phyloP scores from a whole-genome alignment of 2,329 filamentous ascomycete species.

The Venturia effusa region DNA sequence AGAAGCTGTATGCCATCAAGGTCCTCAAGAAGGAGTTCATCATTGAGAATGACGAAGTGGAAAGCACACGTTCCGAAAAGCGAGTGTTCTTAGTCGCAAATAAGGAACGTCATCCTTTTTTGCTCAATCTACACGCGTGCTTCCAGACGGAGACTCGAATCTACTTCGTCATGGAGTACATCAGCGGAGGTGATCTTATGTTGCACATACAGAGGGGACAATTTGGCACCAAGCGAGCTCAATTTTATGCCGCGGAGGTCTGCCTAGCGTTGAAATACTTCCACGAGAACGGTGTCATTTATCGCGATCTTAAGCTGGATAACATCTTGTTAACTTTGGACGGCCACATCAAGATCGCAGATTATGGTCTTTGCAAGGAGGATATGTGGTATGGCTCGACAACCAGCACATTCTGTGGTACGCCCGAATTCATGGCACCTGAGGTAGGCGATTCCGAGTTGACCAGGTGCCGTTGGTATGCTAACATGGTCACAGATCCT shows the following conservation, averaged over 20 bases:
- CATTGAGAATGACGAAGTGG: slow-evolving; percentile 98
- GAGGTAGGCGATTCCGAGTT: slow-evolving; percentile 49
- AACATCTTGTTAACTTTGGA: slow-evolving; percentile 91
- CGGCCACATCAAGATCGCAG: slow-evolving; percentile 95
- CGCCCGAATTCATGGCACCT: slow-evolving; percentile 98
- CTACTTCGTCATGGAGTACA: slow-evolving; percentile 99
- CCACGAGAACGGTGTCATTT: slow-evolving; percentile 98
- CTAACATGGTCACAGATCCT: slow-evolving; percentile 54
- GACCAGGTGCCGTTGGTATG: slow-evolving; percentile 15
- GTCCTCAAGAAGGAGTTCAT: slow-evolving; percentile 99
- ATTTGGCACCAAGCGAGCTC: slow-evolving; percentile 89
- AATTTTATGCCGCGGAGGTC: slow-evolving; percentile 98
- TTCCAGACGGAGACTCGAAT: slow-evolving; percentile 98
- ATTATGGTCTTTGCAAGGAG: slow-evolving; percentile 98
- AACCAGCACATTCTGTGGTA: slow-evolving; percentile 96
- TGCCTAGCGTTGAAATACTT: slow-evolving; percentile 97
- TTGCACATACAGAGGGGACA: slow-evolving; percentile 95
- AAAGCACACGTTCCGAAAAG: slow-evolving; percentile 96
- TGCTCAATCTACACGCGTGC: slow-evolving; percentile 90
- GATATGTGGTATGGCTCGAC: slow-evolving; percentile 99
- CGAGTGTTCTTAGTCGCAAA: slow-evolving; percentile 94
- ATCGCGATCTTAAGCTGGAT: slow-evolving; percentile 70
- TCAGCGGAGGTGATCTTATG: slow-evolving; percentile 97
- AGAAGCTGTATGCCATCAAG: slow-evolving; percentile 95
- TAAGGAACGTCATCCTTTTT: slow-evolving; percentile 90